These are phyloP conservation scores for Escovopsis sp. DNA, from an alignment of 2,329 filamentous ascomycete genomes.

Conservation along the genomic window DNA sequence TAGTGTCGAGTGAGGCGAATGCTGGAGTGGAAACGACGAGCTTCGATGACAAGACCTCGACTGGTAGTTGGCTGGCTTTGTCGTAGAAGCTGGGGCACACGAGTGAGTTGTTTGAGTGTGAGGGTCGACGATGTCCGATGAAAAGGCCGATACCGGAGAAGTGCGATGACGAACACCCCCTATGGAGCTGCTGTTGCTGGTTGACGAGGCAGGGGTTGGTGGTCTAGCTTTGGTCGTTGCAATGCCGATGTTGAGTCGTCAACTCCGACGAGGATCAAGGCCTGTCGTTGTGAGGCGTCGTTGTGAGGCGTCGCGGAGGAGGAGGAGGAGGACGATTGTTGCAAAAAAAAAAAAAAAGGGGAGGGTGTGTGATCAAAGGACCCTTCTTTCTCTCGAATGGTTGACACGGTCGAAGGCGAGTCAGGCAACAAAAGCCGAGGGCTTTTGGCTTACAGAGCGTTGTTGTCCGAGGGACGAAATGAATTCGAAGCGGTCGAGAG, in stretches of 20 bases:
- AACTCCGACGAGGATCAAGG: background rate
- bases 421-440: slow-evolving; percentile 8
- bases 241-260: background rate
- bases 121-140: slow-evolving; percentile 1
- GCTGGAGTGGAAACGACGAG: slow-evolving; percentile 1
- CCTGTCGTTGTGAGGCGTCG: background rate
- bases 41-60: too few species aligned
- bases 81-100: too few species aligned
- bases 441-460: slow-evolving; percentile 5
- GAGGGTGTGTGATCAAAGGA: slow-evolving; percentile 4
- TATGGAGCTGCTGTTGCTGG: background rate
- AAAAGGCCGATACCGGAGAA: slow-evolving; percentile 6
- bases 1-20: slow-evolving; percentile 11
- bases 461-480: slow-evolving; percentile 11
- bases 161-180: slow-evolving; percentile 3
- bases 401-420: slow-evolving; percentile 7
- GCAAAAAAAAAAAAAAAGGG: too few species aligned
- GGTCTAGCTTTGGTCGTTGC: background rate
- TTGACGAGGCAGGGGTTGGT: background rate
- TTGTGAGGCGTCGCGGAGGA: too few species aligned
- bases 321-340: background rate
- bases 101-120: too few species aligned
- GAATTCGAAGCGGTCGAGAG: slow-evolving; percentile 6
- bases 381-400: slow-evolving; percentile 21
- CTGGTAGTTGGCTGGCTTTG: too few species aligned